Percentiles rank a stretch among this genome's conserved stretches.
Conservation (phyloP, 225 moss, liverwort and hornwort species). For the Rhytidiadelphus loreus region DNA sequence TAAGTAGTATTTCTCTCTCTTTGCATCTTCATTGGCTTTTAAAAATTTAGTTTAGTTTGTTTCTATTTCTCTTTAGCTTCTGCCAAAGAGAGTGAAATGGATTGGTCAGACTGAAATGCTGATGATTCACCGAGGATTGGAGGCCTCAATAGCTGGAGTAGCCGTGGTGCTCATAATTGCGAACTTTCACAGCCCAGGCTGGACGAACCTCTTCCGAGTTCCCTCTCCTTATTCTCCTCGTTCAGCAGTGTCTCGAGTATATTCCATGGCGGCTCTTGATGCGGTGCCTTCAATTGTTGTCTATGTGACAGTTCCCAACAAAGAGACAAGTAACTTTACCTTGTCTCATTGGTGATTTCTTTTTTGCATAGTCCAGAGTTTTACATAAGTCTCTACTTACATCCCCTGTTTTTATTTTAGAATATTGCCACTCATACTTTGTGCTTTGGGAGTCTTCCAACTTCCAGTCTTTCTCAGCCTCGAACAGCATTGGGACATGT, state of each 20-base stretch:
- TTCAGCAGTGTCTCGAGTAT: conserved; percentile 18
- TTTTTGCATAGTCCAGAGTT: not conserved
- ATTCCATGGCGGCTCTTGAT: conserved; percentile 59
- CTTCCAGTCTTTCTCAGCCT: not conserved
- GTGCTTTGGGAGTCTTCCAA: not conserved
- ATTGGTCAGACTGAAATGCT: conserved; percentile 30
- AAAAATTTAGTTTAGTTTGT: not conserved
- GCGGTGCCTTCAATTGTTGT: conserved; percentile 58
- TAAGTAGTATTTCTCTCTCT: not conserved
- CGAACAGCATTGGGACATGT: not conserved
- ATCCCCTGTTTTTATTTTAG: not conserved
- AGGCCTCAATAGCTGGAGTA: conserved; percentile 34
- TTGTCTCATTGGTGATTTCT: not conserved
- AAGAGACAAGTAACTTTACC: conserved; percentile 49
- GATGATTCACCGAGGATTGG: conserved; percentile 28
- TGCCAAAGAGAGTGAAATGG: conserved; percentile 16
- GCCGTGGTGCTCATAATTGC: conserved; percentile 52
- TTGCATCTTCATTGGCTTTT: not conserved
- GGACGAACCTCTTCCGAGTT: conserved; percentile 19
- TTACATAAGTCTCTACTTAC: not conserved
- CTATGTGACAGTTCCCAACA: conserved; percentile 76
- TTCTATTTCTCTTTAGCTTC: not conserved
- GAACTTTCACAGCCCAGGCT: conserved; percentile 48
- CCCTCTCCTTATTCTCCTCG: conserved; percentile 1
- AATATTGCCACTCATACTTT: not conserved